These are phyloP conservation scores for Paracorniculantispora psalliotae DNA, from an alignment of 2,329 filamentous ascomycete species.

Conservation along the genomic window DNA sequence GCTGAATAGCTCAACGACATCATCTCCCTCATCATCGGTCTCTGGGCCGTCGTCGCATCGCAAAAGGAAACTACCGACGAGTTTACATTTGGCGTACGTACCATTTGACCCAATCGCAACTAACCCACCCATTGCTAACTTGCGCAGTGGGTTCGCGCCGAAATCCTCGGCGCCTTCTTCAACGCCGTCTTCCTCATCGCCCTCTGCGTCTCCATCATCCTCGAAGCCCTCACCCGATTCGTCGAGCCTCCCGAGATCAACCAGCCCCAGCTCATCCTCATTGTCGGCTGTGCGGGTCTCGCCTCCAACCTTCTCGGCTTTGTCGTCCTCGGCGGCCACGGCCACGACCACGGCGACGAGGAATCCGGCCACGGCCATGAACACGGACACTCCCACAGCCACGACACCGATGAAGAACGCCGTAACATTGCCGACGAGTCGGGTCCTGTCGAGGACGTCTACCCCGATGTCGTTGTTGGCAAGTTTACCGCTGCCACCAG, in stretches of 20 bases:
- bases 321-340: conserved; percentile 87
- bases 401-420: conserved; percentile 49
- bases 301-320: conserved; percentile 86
- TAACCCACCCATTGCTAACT: not conserved
- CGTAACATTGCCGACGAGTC: conserved; percentile 48
- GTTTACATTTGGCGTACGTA: conserved; percentile 86
- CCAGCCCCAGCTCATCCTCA: conserved; percentile 80
- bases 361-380: conserved; percentile 27
- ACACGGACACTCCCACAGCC: conserved; percentile 26
- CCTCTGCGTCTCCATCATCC: conserved; percentile 90
- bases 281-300: conserved; percentile 82
- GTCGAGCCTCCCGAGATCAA: conserved; percentile 84
- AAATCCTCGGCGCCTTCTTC: conserved; percentile 92
- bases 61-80: conserved; percentile 80
- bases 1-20: conserved; percentile 80
- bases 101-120: not conserved
- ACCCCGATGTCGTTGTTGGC: conserved; percentile 57
- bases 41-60: conserved; percentile 92
- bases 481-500: conserved; percentile 33
- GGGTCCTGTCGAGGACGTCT: conserved; percentile 56
- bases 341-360: conserved; percentile 42
- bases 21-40: conserved; percentile 81
- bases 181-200: conserved; percentile 98
- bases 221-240: conserved; percentile 89
- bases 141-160: conserved; percentile 86